A percentile compares a stretch with the other conserved stretches of the same genome.
Conservation (phyloP, 1,284 basidiomycete species). For the Marasmius sp. region DNA sequence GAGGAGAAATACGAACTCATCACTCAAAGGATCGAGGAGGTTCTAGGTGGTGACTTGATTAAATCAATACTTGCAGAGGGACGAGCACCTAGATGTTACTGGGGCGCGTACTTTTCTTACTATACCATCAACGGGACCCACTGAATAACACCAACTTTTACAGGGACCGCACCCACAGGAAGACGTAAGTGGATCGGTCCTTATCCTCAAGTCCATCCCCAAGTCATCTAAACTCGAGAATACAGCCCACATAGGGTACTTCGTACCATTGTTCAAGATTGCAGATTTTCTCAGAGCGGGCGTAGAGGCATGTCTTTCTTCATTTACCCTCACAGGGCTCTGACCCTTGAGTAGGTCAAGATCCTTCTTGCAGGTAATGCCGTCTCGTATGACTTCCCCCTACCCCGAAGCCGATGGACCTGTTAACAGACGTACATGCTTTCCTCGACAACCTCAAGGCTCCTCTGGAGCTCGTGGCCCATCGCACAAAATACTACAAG, state of each 20-base stretch:
- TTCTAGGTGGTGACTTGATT: slow-evolving; percentile 84
- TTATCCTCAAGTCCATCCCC: not conserved
- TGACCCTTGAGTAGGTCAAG: slow-evolving; percentile 59
- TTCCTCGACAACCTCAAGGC: slow-evolving; percentile 99
- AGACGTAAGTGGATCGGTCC: slow-evolving; percentile 62
- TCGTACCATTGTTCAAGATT: slow-evolving; percentile 93
- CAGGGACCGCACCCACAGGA: slow-evolving; percentile 93
- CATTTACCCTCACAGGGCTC: not conserved
- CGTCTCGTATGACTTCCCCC: not conserved
- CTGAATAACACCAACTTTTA: slow-evolving; percentile 11
- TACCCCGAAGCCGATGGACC: slow-evolving; percentile 1
- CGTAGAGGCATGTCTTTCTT: slow-evolving; percentile 59
- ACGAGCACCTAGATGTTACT: slow-evolving; percentile 80
- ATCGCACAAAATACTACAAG: slow-evolving; percentile 92
- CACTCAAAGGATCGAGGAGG: slow-evolving; percentile 85
- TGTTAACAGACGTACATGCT: slow-evolving; percentile 82
- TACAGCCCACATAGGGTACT: slow-evolving; percentile 94
- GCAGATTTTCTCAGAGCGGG: slow-evolving; percentile 95
- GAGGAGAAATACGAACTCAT: slow-evolving; percentile 85
- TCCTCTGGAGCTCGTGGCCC: slow-evolving; percentile 88
- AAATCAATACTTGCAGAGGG: slow-evolving; percentile 83
- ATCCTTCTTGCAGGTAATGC: slow-evolving; percentile 82
- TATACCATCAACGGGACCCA: not conserved
- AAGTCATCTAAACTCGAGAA: not conserved
- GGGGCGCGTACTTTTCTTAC: slow-evolving; percentile 60